Evolutionary conservation across 176 grass and related monocot species (phyloP).

Genomic region (Zoysia japonica): DNA sequence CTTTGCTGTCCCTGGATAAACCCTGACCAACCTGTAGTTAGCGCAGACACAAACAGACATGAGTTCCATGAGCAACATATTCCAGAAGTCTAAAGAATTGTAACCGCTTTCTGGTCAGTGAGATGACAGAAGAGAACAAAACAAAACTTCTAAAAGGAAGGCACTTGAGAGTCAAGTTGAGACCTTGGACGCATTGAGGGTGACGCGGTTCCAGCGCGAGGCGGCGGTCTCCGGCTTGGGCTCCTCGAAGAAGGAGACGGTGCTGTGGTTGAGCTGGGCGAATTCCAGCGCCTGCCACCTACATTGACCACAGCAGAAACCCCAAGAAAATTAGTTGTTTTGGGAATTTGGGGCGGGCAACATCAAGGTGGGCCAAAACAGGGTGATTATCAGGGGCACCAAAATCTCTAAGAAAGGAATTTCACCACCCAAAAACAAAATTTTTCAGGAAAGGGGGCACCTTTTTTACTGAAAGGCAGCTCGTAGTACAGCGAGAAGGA

Average conservation of each 20-base stretch:
- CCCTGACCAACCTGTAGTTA: slow-evolving; percentile 74
- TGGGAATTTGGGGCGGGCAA: background rate
- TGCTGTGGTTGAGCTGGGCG: slow-evolving; percentile 69
- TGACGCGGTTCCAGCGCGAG: slow-evolving; percentile 85
- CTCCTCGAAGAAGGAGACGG: slow-evolving; percentile 76
- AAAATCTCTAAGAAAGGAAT: slow-evolving; percentile 4
- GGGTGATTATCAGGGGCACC: background rate
- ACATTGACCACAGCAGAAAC: background rate
- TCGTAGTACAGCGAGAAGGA: background rate
- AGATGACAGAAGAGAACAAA: background rate
- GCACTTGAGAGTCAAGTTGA: background rate
- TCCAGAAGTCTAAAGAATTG: background rate
- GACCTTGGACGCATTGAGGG: slow-evolving; percentile 88
- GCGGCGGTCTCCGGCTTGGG: slow-evolving; percentile 65
- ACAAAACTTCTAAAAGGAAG: background rate
- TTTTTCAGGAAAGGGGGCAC: background rate
- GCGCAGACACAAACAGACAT: background rate
- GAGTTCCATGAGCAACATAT: background rate
- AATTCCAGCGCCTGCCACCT: slow-evolving; percentile 90
- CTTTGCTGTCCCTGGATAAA: slow-evolving; percentile 64
- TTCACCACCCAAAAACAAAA: background rate
- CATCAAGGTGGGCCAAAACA: background rate
- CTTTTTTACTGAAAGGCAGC: background rate
- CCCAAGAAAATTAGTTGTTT: background rate
- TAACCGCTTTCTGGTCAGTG: background rate